Evolutionary conservation across 1,284 basidiomycete species (phyloP), one percentile per base, ranked within the genome.

Genomic region (Cystobasidium slooffiae): DNA sequence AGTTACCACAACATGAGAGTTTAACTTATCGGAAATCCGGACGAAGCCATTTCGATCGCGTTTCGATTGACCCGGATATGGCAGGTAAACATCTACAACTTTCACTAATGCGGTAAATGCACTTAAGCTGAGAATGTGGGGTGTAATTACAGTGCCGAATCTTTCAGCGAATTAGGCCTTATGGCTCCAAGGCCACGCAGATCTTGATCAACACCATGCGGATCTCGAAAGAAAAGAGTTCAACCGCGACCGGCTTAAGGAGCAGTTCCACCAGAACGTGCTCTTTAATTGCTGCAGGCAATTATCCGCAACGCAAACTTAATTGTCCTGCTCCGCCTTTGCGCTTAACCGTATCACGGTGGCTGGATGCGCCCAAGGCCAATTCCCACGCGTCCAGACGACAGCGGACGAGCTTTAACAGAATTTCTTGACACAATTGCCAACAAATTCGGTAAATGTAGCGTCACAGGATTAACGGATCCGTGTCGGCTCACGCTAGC

Each of bases 221-320:
- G 5, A 9, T 56, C 53, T 56, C n/a, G 8, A 31, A 14, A 10
- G 39, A 37, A 37, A 24, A 56, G 53, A 56, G 31, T 31, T 31
- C 31, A 31, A 31, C 2, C 2, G 31, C 20, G 10, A 39, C 56
- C 56, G 56, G 24, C 12, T 41, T 59, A 14, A 39, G 56, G 37
- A 24, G 56, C 6, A 20, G 1, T 37, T 56, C 39, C 10, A 18
- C n/a, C 56, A n/a, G 12, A 18, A 37, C 56, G 43, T 39, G 56
- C 43, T 31, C 56, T 43, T n/a, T n/a, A 20, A 41, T 59, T 9
- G 31, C 39, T 22, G 10, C 10, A 5, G n/a, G 39, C 39, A 39
- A 41, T 59, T 9, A 9, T 20, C 56, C 56, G 56, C 39, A 59
- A 41, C 56, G 56, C 20, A 59, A 59, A 59, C 56, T 59, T 31